phyloP scores from a whole-genome alignment of 345 rosid genomes.

The Leavenworthia alabamica region DNA sequence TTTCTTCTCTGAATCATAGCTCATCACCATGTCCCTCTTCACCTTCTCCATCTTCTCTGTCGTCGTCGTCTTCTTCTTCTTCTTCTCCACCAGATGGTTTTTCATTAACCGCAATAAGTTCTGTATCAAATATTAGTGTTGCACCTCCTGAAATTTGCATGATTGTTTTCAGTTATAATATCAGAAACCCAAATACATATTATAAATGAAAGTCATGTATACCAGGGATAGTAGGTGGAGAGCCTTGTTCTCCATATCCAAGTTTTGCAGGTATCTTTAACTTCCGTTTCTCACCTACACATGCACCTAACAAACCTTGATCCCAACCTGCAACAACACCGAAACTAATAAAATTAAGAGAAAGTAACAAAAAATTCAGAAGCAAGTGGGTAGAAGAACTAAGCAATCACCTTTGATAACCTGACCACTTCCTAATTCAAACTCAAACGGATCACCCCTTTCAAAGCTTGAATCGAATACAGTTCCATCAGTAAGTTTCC shows the following conservation, averaged over 20 bases:
- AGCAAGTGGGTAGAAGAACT: background rate
- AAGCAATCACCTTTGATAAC: constrained; percentile 70
- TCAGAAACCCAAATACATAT: background rate
- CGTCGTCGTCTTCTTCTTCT: constrained; percentile 27
- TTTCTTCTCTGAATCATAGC: constrained; percentile 9
- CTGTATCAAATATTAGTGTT: constrained; percentile 78
- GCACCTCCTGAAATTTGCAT: constrained; percentile 70
- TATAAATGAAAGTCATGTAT: constrained; percentile 2
- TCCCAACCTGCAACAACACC: constrained; percentile 68
- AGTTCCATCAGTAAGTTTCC: constrained; percentile 89
- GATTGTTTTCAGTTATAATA: background rate
- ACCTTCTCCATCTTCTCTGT: background rate
- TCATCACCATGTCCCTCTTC: constrained; percentile 12
- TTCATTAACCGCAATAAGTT: constrained; percentile 78
- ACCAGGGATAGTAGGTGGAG: constrained; percentile 96
- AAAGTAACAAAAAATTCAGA: background rate
- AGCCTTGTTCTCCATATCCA: constrained; percentile 86
- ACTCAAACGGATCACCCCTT: constrained; percentile 90
- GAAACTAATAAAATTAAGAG: background rate
- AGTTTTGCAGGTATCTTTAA: constrained; percentile 91
- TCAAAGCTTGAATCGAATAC: constrained; percentile 95
- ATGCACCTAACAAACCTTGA: constrained; percentile 81
- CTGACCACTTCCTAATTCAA: constrained; percentile 86
- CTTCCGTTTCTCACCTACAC: constrained; percentile 88
- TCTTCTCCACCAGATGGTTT: constrained; percentile 42